A percentile compares a stretch with the other conserved stretches of the same genome.
Conservation (phyloP, 768 basidiomycete species). For the Clavaria fumosa region DNA sequence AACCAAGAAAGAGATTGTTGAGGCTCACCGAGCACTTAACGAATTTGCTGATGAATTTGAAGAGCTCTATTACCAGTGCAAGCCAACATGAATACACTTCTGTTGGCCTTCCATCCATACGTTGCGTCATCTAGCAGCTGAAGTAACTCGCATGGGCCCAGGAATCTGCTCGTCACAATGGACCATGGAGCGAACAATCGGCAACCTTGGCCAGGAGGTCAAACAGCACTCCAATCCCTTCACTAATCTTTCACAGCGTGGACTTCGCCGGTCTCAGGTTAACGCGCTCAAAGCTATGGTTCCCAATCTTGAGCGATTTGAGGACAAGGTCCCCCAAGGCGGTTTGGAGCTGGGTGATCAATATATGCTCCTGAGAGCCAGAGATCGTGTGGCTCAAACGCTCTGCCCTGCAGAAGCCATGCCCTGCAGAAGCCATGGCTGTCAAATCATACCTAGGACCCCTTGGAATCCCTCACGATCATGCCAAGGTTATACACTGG, state of each 20-base stretch:
- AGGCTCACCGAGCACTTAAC: constrained; percentile 1
- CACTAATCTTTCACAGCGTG: constrained; percentile 7
- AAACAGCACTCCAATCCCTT: constrained; percentile 5
- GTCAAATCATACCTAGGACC: background rate
- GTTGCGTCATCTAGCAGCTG: constrained; percentile 4
- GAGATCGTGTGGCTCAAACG: background rate
- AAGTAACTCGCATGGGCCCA: constrained; percentile 5
- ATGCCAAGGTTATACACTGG: constrained; percentile 7
- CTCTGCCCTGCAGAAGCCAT: too few species aligned
- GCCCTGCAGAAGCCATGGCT: background rate
- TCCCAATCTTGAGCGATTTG: constrained; percentile 3
- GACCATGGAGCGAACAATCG: constrained; percentile 7
- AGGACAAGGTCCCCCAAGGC: background rate
- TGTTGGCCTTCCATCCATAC: constrained; percentile 5
- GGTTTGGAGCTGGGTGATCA: constrained; percentile 1
- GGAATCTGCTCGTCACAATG: constrained; percentile 3
- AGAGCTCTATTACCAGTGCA: constrained; percentile 6
- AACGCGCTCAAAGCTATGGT: constrained; percentile 2
- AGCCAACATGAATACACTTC: constrained; percentile 5
- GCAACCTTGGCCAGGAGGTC: constrained; percentile 7
- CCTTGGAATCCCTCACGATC: background rate
- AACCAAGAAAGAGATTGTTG: background rate
- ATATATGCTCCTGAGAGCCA: constrained; percentile 5
- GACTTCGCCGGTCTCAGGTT: constrained; percentile 4
- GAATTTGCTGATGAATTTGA: constrained; percentile 8